Conservation (phyloP, 108 stramenopile genomes). For the Nitzschia sp. region DNA sequence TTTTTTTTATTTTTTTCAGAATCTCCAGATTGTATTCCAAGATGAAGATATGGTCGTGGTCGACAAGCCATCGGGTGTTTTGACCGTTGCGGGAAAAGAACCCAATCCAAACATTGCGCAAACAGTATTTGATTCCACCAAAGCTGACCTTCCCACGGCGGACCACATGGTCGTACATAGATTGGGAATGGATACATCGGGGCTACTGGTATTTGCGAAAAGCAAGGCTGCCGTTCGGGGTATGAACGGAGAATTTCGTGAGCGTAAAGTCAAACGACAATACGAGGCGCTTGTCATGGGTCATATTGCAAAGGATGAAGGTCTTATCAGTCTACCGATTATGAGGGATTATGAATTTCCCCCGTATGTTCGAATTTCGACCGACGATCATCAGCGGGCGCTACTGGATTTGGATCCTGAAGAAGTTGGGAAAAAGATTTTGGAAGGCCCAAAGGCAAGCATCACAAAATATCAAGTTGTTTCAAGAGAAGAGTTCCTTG, state of each 20-base stretch:
- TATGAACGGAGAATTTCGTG: slow-evolving; percentile 71
- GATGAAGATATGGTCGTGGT: slow-evolving; percentile 84
- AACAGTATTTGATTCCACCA: slow-evolving; percentile 59
- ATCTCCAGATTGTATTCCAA: slow-evolving; percentile 74
- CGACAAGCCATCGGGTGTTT: slow-evolving; percentile 81
- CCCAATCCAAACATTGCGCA: slow-evolving; percentile 62
- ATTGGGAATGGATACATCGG: slow-evolving; percentile 86
- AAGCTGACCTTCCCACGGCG: slow-evolving; percentile 53
- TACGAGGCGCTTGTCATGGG: slow-evolving; percentile 85
- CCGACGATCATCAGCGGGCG: slow-evolving; percentile 71
- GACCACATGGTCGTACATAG: slow-evolving; percentile 89
- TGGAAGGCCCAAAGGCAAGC: slow-evolving; percentile 76
- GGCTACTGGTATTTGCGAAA: slow-evolving; percentile 75
- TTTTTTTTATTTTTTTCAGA: slow-evolving; percentile 55
- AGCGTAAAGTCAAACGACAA: slow-evolving; percentile 65
- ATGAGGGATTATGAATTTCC: slow-evolving; percentile 83
- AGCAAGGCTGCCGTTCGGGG: slow-evolving; percentile 61
- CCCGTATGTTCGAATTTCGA: slow-evolving; percentile 82
- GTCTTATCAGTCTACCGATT: slow-evolving; percentile 69
- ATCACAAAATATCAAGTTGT: slow-evolving; percentile 73
- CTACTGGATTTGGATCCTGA: slow-evolving; percentile 58
- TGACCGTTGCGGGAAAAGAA: slow-evolving; percentile 69
- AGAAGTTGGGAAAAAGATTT: slow-evolving; percentile 66
- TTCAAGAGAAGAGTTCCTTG: slow-evolving; percentile 58
- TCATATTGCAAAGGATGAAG: slow-evolving; percentile 63